phyloP scores from a whole-genome alignment of 768 basidiomycete species.

The Termitomyces sp. region DNA sequence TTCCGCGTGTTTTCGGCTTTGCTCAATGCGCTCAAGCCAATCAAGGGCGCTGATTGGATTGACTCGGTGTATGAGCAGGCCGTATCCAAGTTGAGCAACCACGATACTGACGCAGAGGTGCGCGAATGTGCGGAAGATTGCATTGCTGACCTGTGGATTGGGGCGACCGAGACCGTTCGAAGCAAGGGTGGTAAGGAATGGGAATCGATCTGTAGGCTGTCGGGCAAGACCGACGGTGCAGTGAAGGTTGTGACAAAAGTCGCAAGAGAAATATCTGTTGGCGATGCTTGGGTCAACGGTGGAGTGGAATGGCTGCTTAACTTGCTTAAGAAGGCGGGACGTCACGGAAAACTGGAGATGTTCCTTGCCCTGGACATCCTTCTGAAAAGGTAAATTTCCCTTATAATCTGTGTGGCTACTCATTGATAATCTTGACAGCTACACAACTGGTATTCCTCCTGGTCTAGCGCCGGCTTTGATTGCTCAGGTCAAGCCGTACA shows the following conservation, averaged over 20 bases:
- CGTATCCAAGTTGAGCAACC: constrained; percentile 61
- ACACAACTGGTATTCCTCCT: constrained; percentile 43
- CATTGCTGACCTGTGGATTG: constrained; percentile 85
- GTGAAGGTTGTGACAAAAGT: constrained; percentile 83
- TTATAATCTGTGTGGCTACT: neutral
- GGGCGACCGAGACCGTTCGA: constrained; percentile 70
- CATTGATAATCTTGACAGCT: constrained; percentile 22
- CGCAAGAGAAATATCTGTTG: constrained; percentile 68
- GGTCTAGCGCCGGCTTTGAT: constrained; percentile 63
- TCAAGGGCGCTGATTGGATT: constrained; percentile 63
- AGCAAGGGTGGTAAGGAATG: constrained; percentile 71
- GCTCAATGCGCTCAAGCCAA: constrained; percentile 69
- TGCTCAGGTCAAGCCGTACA: constrained; percentile 70
- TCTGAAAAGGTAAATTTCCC: constrained; percentile 51
- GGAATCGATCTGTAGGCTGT: constrained; percentile 71
- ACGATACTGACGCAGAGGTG: constrained; percentile 92
- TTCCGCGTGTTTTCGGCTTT: constrained; percentile 87
- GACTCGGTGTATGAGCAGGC: constrained; percentile 76
- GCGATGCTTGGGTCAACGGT: constrained; percentile 78
- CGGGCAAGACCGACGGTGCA: constrained; percentile 69
- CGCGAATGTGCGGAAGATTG: constrained; percentile 78
- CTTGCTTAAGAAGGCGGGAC: constrained; percentile 74
- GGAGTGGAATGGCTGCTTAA: constrained; percentile 76
- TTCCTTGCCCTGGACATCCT: constrained; percentile 76
- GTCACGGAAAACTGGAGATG: constrained; percentile 73